These are phyloP conservation scores for Collybiopsis luxurians DNA, from an alignment of 768 basidiomycete species.

Conservation along the genomic window DNA sequence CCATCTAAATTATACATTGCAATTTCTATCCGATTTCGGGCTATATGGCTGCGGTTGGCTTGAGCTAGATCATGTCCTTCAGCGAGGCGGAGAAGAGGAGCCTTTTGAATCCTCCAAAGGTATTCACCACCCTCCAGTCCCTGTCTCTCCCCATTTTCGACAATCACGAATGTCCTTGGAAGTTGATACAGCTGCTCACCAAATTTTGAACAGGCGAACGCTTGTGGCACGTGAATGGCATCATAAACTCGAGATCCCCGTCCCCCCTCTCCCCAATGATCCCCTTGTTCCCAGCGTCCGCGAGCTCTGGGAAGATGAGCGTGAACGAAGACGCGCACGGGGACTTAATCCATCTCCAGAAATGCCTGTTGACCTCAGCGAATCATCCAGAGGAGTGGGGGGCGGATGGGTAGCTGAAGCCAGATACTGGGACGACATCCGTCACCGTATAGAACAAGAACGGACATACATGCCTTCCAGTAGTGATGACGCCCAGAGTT, in stretches of 20 bases:
- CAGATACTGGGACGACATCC: conserved; percentile 74
- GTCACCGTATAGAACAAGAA: conserved; percentile 54
- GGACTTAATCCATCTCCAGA: conserved; percentile 74
- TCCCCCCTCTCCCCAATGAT: conserved; percentile 49
- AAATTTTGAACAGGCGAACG: conserved; percentile 80
- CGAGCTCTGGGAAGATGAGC: conserved; percentile 96
- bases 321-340: conserved; percentile 60
- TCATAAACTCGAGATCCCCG: conserved; percentile 69
- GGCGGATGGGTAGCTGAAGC: conserved; percentile 72
- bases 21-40: conserved; percentile 94
- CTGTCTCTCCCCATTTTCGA: conserved; percentile 56
- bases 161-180: conserved; percentile 74
- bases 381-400: conserved; percentile 52
- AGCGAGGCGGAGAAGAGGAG: conserved; percentile 40
- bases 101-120: conserved; percentile 5
- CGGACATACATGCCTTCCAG: conserved; percentile 18
- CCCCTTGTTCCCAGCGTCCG: conserved; percentile 85
- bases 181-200: conserved; percentile 75
- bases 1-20: conserved; percentile 84
- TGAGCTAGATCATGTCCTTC: conserved; percentile 65
- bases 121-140: conserved; percentile 25
- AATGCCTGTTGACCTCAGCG: conserved; percentile 69
- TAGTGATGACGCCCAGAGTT: conserved; percentile 28
- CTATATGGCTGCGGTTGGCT: conserved; percentile 94
- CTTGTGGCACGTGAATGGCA: conserved; percentile 60